Conservation (phyloP, 768 basidiomycete species). For the Chalciporus piperatus region DNA sequence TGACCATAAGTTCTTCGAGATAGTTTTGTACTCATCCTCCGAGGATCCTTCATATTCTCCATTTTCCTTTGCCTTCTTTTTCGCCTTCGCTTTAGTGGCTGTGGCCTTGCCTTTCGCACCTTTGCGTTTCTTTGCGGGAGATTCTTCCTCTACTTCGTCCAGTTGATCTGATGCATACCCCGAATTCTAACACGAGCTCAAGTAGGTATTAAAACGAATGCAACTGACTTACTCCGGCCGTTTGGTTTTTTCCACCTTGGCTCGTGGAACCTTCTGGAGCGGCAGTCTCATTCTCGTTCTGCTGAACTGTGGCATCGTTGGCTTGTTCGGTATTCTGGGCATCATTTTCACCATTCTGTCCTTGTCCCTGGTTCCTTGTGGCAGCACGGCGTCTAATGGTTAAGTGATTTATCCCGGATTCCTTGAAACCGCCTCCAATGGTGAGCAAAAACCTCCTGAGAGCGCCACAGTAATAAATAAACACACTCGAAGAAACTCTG, state of each 20-base stretch:
- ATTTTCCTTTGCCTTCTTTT: constrained; percentile 41
- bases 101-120: constrained; percentile 40
- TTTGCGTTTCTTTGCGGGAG: constrained; percentile 57
- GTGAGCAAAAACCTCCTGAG: constrained; percentile 23
- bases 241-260: constrained; percentile 15
- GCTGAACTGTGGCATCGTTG: constrained; percentile 7
- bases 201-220: background rate
- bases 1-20: constrained; percentile 49
- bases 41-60: constrained; percentile 52
- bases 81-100: constrained; percentile 40
- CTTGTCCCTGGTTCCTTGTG: constrained; percentile 31
- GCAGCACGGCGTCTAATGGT: constrained; percentile 38
- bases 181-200: constrained; percentile 16
- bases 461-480: background rate
- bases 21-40: constrained; percentile 65
- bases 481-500: constrained; percentile 72
- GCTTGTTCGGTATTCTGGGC: constrained; percentile 10
- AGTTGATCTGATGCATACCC: constrained; percentile 75
- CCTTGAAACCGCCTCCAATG: constrained; percentile 30
- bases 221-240: constrained; percentile 7
- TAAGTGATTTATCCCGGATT: constrained; percentile 49
- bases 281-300: constrained; percentile 10
- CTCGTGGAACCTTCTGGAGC: constrained; percentile 8
- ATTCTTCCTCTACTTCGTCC: constrained; percentile 51
- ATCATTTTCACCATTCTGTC: constrained; percentile 36